Percentiles rank a stretch among this genome's conserved stretches.
Conservation (phyloP, 768 basidiomycete species). For the Lactifluus pinguis region DNA sequence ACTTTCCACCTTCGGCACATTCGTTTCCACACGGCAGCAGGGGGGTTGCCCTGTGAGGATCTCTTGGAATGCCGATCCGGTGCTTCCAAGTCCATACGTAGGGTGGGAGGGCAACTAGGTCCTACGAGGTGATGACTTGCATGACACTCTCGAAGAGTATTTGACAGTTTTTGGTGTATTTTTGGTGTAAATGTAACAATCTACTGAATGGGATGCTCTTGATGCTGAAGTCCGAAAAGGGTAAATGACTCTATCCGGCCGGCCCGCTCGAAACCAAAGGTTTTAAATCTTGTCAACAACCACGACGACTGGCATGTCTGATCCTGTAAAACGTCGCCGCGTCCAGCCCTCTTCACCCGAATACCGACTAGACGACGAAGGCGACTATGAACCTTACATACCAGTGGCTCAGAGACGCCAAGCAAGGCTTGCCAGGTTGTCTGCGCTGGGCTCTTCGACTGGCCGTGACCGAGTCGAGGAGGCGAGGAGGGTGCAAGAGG, state of each 20-base stretch:
- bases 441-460: conserved; percentile 47
- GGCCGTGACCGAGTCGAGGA: conserved; percentile 41
- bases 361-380: conserved; percentile 51
- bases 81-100: background rate
- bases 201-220: too few species aligned
- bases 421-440: conserved; percentile 68
- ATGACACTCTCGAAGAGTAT: background rate
- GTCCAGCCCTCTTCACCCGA: conserved; percentile 47
- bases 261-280: conserved; percentile 4
- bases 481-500: conserved; percentile 49
- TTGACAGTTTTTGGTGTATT: too few species aligned
- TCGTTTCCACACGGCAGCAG: background rate
- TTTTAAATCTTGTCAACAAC: background rate
- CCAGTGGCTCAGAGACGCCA: conserved; percentile 80
- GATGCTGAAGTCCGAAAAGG: too few species aligned
- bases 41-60: background rate
- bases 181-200: background rate
- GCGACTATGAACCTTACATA: conserved; percentile 75
- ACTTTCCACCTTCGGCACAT: background rate
- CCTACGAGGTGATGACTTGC: background rate
- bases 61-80: background rate
- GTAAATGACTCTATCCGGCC: conserved; percentile 3
- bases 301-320: conserved; percentile 15
- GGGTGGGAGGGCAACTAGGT: too few species aligned
- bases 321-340: conserved; percentile 40